These are phyloP conservation scores for Schoenoplectus tabernaemontani DNA, from an alignment of 202 grass and related monocot genomes.

Conservation along the genomic window DNA sequence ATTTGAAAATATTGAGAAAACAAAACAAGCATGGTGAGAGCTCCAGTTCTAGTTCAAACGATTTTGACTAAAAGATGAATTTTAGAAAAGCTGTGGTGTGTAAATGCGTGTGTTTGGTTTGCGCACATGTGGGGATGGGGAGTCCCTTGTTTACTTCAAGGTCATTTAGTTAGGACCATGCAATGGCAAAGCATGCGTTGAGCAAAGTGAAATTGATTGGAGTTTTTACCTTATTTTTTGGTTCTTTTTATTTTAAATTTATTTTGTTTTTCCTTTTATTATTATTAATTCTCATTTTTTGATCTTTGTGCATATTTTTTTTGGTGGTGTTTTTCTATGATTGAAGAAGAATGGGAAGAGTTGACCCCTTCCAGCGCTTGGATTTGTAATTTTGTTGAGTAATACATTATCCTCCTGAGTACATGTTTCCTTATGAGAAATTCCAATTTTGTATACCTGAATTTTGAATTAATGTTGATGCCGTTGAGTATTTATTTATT, in stretches of 20 bases:
- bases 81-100: not conserved
- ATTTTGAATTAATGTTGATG: not conserved
- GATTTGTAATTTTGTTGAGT: not conserved
- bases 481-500: not conserved
- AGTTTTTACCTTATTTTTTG: not conserved
- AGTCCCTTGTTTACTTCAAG: not conserved
- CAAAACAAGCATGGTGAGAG: slow-evolving; percentile 16
- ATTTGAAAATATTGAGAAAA: slow-evolving; percentile 24
- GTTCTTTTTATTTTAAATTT: not conserved
- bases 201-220: not conserved
- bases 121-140: not conserved
- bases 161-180: slow-evolving; percentile 12
- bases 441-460: slow-evolving; percentile 9
- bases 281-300: not conserved
- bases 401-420: not conserved
- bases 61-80: slow-evolving; percentile 11
- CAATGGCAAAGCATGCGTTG: not conserved
- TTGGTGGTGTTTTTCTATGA: not conserved
- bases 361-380: not conserved
- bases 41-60: not conserved
- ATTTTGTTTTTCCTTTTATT: not conserved
- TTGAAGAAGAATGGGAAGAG: not conserved
- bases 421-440: not conserved
- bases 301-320: slow-evolving; percentile 18
- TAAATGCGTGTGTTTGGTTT: not conserved